Evolutionary conservation across 768 basidiomycete species (phyloP).

Genomic region (Mycena capillaripes): DNA sequence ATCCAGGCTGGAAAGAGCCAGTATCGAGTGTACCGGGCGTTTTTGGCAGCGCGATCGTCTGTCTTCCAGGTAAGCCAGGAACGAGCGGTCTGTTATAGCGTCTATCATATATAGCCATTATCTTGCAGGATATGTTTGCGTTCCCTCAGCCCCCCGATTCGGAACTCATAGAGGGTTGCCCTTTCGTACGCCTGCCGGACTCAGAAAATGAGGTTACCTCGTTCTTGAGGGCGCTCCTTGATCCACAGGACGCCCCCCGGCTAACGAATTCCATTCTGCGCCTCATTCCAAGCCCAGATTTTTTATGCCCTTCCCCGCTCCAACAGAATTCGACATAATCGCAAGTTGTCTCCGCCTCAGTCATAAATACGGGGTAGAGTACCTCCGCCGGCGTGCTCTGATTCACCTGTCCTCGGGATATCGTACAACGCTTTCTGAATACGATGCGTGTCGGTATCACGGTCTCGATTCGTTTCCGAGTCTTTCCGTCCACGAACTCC

Average conservation of each 20-base stretch:
- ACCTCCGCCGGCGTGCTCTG: conserved; percentile 2
- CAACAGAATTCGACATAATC: background rate
- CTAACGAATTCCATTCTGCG: background rate
- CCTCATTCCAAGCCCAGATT: background rate
- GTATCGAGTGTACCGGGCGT: conserved; percentile 3
- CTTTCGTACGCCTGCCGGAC: background rate
- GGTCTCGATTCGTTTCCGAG: background rate
- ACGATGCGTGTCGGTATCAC: background rate
- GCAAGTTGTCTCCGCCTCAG: too few species aligned
- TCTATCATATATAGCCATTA: too few species aligned
- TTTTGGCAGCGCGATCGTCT: background rate
- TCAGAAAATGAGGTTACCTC: background rate
- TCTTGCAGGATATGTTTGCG: background rate
- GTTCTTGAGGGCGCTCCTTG: background rate
- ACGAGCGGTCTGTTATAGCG: background rate
- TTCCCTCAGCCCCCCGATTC: background rate
- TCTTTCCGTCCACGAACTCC: background rate
- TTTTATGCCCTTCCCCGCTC: background rate
- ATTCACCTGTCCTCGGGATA: background rate
- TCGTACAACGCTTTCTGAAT: background rate
- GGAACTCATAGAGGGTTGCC: conserved; percentile 2
- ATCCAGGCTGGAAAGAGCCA: conserved; percentile 1
- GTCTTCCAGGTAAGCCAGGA: background rate
- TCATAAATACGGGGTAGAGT: background rate
- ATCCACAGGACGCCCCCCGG: background rate